A percentile compares a stretch with the other conserved stretches of the same genome.
Conservation (phyloP, 441 rosid genomes). For the Dalechampia spathulata region DNA sequence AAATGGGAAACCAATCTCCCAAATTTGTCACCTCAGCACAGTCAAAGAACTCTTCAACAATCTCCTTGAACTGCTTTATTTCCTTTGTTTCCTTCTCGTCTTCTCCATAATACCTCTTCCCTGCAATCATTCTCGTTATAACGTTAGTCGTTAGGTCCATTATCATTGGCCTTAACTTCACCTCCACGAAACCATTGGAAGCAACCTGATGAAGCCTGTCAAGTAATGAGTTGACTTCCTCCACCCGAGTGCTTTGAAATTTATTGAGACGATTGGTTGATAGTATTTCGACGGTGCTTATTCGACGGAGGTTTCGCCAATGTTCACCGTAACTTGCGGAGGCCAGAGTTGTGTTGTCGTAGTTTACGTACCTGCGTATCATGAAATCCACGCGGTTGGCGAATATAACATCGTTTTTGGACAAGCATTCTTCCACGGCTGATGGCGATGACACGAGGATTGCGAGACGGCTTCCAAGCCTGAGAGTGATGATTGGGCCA, state of each 20-base stretch:
- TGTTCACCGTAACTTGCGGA: background rate
- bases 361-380: background rate
- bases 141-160: constrained; percentile 31
- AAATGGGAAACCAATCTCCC: constrained; percentile 39
- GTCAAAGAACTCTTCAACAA: constrained; percentile 7
- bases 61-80: constrained; percentile 12
- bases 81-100: constrained; percentile 8
- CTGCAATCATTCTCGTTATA: constrained; percentile 40
- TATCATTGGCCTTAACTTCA: constrained; percentile 30
- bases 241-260: constrained; percentile 19
- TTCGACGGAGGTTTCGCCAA: background rate
- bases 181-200: constrained; percentile 15
- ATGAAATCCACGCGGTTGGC: background rate
- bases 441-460: background rate
- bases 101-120: constrained; percentile 36
- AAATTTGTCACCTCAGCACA: constrained; percentile 10
- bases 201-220: constrained; percentile 4
- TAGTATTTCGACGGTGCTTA: constrained; percentile 24
- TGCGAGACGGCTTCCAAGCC: background rate
- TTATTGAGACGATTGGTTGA: constrained; percentile 29
- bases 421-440: background rate
- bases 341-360: background rate
- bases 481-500: background rate
- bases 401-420: background rate
- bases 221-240: constrained; percentile 26